A percentile compares a stretch with the other conserved stretches of the same genome.
phyloP scores from a whole-genome alignment of 2,329 filamentous ascomycete species.

The Xylaria sp. region DNA sequence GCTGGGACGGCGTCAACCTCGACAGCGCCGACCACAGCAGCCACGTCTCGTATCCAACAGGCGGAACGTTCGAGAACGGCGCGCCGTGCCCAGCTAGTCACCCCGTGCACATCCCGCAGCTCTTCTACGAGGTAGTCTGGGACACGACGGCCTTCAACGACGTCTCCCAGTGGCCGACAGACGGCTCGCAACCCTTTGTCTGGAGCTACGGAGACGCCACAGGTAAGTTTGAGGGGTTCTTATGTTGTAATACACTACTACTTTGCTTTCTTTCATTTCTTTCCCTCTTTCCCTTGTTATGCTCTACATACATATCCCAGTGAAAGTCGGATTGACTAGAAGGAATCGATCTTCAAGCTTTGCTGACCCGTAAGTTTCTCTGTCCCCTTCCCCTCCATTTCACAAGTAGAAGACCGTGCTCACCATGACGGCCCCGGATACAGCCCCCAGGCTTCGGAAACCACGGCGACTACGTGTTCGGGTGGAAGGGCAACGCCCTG shows the following conservation, averaged over 20 bases:
- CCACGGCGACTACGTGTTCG: constrained; percentile 48
- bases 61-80: constrained; percentile 43
- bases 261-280: neutral
- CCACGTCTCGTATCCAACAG: constrained; percentile 61
- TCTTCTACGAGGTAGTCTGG: constrained; percentile 47
- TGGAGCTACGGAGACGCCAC: constrained; percentile 44
- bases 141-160: constrained; percentile 45
- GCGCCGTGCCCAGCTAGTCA: constrained; percentile 43
- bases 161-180: constrained; percentile 23
- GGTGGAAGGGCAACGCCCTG: constrained; percentile 51
- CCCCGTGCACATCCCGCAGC: constrained; percentile 45
- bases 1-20: constrained; percentile 63
- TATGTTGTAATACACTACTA: neutral
- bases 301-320: neutral
- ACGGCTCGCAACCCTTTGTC: constrained; percentile 31
- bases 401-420: neutral
- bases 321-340: neutral
- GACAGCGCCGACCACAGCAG: constrained; percentile 60
- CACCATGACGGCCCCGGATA: neutral
- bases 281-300: neutral
- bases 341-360: too few species aligned
- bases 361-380: too few species aligned
- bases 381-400: neutral
- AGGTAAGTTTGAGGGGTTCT: constrained; percentile 19
- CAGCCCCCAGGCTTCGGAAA: constrained; percentile 44